Percentiles rank a stretch among this genome's conserved stretches.
Conservation (phyloP, 225 moss, liverwort and hornwort genomes). For the Asterella californica region DNA sequence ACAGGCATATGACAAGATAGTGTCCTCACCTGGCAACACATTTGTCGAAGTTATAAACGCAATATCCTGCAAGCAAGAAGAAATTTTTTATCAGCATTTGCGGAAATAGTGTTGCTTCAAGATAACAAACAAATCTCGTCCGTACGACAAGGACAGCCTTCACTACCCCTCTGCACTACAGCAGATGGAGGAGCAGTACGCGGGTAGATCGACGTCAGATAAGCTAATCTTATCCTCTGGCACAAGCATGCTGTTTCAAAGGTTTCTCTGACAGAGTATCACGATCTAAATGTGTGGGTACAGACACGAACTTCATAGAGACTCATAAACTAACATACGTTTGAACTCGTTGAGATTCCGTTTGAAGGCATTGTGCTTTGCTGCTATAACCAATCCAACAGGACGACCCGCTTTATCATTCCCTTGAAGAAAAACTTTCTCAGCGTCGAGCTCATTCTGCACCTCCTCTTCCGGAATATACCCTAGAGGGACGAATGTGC, state of each 20-base stretch:
- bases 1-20: neutral
- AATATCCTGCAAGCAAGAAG: slow-evolving; percentile 33
- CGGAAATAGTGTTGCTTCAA: neutral
- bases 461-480: slow-evolving; percentile 49
- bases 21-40: slow-evolving; percentile 40
- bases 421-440: slow-evolving; percentile 59
- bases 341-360: slow-evolving; percentile 58
- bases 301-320: neutral
- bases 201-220: neutral
- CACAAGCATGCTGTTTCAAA: neutral
- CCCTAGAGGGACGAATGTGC: slow-evolving; percentile 44
- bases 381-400: slow-evolving; percentile 38
- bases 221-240: neutral
- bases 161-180: neutral
- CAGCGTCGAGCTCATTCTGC: slow-evolving; percentile 43
- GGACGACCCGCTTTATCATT: slow-evolving; percentile 45
- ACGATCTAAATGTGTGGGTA: too few species aligned
- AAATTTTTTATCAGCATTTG: neutral
- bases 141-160: neutral
- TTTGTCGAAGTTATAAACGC: slow-evolving; percentile 51
- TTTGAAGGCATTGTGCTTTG: slow-evolving; percentile 54
- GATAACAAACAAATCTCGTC: neutral
- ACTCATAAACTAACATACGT: slow-evolving; percentile 27
- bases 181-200: neutral
- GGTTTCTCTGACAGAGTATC: too few species aligned